Base-by-base conservation (phyloP, 2,329 filamentous ascomycete genomes). In the Microdochium nivale region DNA sequence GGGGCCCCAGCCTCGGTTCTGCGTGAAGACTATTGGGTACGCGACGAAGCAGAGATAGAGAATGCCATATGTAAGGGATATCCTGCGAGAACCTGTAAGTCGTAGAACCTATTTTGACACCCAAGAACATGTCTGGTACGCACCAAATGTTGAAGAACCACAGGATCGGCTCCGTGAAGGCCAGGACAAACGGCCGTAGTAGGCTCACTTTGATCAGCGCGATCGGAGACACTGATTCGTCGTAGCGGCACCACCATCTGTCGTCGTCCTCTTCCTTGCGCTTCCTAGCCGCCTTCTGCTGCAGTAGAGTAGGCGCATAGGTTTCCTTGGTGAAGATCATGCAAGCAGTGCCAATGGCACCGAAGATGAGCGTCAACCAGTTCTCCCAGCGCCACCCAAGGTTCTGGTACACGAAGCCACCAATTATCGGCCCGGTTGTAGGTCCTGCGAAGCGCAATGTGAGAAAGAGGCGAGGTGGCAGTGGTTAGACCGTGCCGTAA, bases 21-120 rank as follows among this genome's bases (percentile, higher is more conserved):
- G 74, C 11, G 77, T 75, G 68, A 94, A 96, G 53, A 95, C 86
- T 53, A 95, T 86, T 0, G 90, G 90, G 65, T 95, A 95, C 13
- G 88, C 89, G 16, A 95, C 86, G 70, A 96, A 96, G 68, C 89
- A 95, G 30, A 96, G 81, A 62, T 94, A 94, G 1, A 96, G 74
- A 40, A 95, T 90, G 19, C 84, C 88, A 65, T 96, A 96, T 33
- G 95, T 81, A 37, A 95, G 72, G 1, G 87, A 92, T 64, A 91
- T 87, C 71, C 84, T 86, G 21, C 5, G 9, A 51, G 14, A 1
- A 27, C 52, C 51, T 50, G 24, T 14, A 19, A 25, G 47, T 40
- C 35, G 33, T 8, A 3, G 11, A 46, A 11, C 16, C 3, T 24
- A 8, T 16, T 25, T 13, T 7, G 16, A n/a, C n/a, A n/a, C n/a